Evolutionary conservation across 192 early-diverging fungal species (phyloP).

Genomic region (Lobulomyces angularis): DNA sequence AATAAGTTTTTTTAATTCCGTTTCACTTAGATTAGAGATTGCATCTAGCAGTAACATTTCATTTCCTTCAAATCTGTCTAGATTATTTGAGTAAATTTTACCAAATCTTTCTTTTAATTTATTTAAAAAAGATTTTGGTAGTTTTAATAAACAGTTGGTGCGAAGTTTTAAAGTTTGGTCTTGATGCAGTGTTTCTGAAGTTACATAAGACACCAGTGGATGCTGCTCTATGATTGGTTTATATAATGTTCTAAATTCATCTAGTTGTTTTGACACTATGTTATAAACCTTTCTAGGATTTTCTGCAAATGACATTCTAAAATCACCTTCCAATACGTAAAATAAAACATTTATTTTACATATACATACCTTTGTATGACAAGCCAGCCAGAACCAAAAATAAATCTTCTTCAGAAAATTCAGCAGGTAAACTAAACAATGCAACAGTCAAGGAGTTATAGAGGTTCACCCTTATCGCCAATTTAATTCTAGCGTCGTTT

Average conservation of each 20-base stretch:
- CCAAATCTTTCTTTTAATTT: not conserved
- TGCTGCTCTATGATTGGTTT: slow-evolving; percentile 28
- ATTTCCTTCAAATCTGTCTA: not conserved
- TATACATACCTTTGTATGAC: slow-evolving; percentile 52
- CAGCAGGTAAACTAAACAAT: slow-evolving; percentile 65
- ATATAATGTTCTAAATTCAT: slow-evolving; percentile 36
- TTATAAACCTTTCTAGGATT: slow-evolving; percentile 93
- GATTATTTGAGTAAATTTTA: slow-evolving; percentile 37
- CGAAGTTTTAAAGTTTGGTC: not conserved
- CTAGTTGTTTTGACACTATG: slow-evolving; percentile 71
- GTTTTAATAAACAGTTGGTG: not conserved
- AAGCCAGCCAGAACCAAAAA: slow-evolving; percentile 70
- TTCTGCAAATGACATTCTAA: slow-evolving; percentile 82
- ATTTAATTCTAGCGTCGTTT: slow-evolving; percentile 58
- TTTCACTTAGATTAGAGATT: slow-evolving; percentile 9
- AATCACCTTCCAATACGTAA: slow-evolving; percentile 52
- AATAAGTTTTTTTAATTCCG: slow-evolving; percentile 17
- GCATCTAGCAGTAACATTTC: slow-evolving; percentile 11
- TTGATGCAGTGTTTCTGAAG: slow-evolving; percentile 27
- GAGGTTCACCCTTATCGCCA: slow-evolving; percentile 76
- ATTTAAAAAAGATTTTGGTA: not conserved
- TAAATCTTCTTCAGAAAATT: slow-evolving; percentile 71
- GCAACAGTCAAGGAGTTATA: slow-evolving; percentile 71
- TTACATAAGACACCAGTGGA: slow-evolving; percentile 21
- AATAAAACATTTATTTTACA: not conserved